Base-by-base conservation (phyloP, 805 yeast genomes). In the Candida chauliodis region DNA sequence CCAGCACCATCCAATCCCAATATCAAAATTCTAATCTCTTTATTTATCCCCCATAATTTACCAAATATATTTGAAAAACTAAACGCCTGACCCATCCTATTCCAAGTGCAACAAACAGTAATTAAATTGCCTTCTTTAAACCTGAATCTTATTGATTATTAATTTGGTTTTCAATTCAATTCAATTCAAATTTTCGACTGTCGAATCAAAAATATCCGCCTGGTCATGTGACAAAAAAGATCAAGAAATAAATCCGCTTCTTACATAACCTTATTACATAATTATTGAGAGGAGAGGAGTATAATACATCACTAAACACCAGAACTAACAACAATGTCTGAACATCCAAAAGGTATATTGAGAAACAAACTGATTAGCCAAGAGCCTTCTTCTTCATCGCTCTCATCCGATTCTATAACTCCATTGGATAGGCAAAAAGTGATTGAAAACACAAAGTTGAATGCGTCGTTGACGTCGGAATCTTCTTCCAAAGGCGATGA, bases 1-100 rank as follows among this genome's bases (percentile, higher is more conserved):
- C 98, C 98, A 1, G 97, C 97, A 67, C 97, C 97, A 63, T 90
- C 98, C 39, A 90, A 69, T 5, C 98, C 98, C 34, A 90, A 70
- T 44, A 90, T 91, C 40, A 90, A 76, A 37, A 90, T 89, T 53
- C 97, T 76, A 53, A 90, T 82, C 63, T 90, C 97, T 59, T 87
- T 87, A 53, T 82, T 82, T 34, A 82, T 76, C 15, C 95, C 93
- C 96, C 97, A 91, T 36, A 91, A 71, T 51, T 78, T 77, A 38
- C 88, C 81, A 56, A 93, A 89, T 53, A 93, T 78, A 42, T 83
- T 79, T 31, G 66, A 51, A 48, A 68, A 68, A 58, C 96, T 88
- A 65, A 93, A 84, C 24, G 82, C 76, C 67, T 87, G 93, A 21
- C 99, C 98, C 95, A 84, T 84, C 13, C 19, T 30, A 18, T n/a